Evolutionary conservation across 768 basidiomycete species (phyloP), one percentile per base, ranked within the genome.

Genomic region (Udeniomyces megalosporus): DNA sequence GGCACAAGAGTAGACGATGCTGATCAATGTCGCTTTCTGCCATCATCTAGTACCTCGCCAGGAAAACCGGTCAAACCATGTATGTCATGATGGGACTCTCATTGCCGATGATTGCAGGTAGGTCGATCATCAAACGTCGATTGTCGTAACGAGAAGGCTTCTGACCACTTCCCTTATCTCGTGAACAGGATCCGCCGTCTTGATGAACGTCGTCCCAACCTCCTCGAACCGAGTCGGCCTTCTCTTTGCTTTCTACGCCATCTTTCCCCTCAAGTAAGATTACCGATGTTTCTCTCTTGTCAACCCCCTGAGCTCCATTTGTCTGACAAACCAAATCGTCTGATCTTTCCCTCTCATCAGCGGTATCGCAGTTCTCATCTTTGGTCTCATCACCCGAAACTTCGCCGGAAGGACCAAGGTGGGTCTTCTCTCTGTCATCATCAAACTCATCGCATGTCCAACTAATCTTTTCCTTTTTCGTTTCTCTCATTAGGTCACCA

Each of bases 361-460:
- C 54, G 54, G 54, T 38, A 55, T 55, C 54, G 54, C 54, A 20
- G 54, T 55, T 26, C 35, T 55, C 22, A 34, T 55, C 11, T 55
- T 42, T 14, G 54, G 54, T 24, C 35, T 55, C 1, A n/a, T 55
- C 34, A 55, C 44, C 20, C 12, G 54, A 14, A 55, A 55, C n/a
- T 24, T 42, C n/a, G 54, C 35, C 12, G 79, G 79, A 70, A 76
- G 78, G 32, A 75, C 78, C 17, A 80, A 80, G 68, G 78, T 79
- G 69, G n/a, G n/a, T n/a, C n/a, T n/a, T n/a, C n/a, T n/a, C n/a
- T n/a, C n/a, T n/a, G n/a, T n/a, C n/a, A n/a, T n/a, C n/a, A n/a
- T n/a, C n/a, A n/a, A n/a, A n/a, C n/a, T n/a, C n/a, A n/a, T n/a
- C n/a, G n/a, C n/a, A n/a, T n/a, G n/a, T n/a, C n/a, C n/a, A n/a